Evolutionary conservation across 2,329 filamentous ascomycete species (phyloP).

Genomic region (Fusarium setosum): DNA sequence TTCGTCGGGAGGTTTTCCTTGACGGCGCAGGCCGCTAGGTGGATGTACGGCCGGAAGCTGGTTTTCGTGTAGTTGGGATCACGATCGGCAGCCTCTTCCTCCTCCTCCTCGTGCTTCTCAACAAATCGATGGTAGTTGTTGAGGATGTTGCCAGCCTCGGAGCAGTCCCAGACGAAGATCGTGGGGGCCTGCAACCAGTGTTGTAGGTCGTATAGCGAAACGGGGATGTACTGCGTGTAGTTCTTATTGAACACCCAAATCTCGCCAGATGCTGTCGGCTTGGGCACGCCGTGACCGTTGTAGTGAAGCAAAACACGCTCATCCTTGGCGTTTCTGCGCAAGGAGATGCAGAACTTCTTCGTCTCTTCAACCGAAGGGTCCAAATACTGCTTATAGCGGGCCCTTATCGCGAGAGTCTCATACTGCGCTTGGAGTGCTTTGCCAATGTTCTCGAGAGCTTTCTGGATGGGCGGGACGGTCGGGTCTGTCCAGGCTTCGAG

Average conservation of each 20-base stretch:
- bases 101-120: conserved; percentile 93
- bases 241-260: conserved; percentile 99
- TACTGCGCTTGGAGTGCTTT: conserved; percentile 97
- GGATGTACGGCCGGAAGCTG: conserved; percentile 77
- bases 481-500: conserved; percentile 98
- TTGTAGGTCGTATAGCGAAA: conserved; percentile 94
- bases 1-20: conserved; percentile 96
- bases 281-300: conserved; percentile 96
- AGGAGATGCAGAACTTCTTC: conserved; percentile 92
- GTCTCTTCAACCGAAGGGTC: conserved; percentile 98
- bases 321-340: conserved; percentile 93
- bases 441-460: conserved; percentile 92
- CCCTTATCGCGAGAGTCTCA: conserved; percentile 92
- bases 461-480: conserved; percentile 80
- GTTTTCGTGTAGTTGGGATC: conserved; percentile 89
- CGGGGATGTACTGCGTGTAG: conserved; percentile 98
- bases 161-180: conserved; percentile 98
- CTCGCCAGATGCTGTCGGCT: conserved; percentile 94
- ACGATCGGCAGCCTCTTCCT: conserved; percentile 77
- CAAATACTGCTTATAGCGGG: conserved; percentile 96
- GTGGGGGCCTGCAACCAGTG: conserved; percentile 96
- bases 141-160: conserved; percentile 94
- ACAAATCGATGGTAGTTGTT: conserved; percentile 95
- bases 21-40: conserved; percentile 89
- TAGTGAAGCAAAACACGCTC: conserved; percentile 98